Conservation (phyloP, 768 basidiomycete species). For the Lactifluus hygrophoroides region DNA sequence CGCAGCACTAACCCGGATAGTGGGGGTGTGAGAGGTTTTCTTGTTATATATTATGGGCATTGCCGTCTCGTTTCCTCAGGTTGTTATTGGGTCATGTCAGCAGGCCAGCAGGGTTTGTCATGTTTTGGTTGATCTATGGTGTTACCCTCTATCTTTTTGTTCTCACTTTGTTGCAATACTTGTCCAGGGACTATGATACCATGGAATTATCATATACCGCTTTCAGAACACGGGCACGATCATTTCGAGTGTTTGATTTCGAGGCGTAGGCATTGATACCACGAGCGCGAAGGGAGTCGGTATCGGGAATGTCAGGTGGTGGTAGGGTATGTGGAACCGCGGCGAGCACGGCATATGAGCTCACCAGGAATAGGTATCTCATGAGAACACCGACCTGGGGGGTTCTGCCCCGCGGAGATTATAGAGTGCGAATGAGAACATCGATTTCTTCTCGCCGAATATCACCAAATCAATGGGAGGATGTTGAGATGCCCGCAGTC, state of each 20-base stretch:
- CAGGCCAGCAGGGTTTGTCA: background rate
- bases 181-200: background rate
- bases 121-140: background rate
- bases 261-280: too few relatives aligned
- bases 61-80: background rate
- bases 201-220: background rate
- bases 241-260: too few relatives aligned
- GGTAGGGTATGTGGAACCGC: too few relatives aligned
- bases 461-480: background rate
- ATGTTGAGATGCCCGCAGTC: too few relatives aligned
- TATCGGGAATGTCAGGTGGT: too few relatives aligned
- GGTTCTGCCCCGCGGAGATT: background rate
- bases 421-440: background rate
- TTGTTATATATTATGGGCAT: too few relatives aligned
- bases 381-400: background rate
- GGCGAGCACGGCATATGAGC: background rate
- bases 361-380: background rate
- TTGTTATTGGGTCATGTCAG: background rate
- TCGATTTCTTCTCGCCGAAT: too few relatives aligned
- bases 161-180: background rate
- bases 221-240: too few relatives aligned
- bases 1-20: constrained; percentile 5
- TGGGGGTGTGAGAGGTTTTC: background rate
- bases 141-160: background rate
- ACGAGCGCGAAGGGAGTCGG: too few relatives aligned